Percentiles rank a stretch among this genome's conserved stretches.
phyloP scores from a whole-genome alignment of 371 early-diverging fungal species.

The Vittaforma corneae region DNA sequence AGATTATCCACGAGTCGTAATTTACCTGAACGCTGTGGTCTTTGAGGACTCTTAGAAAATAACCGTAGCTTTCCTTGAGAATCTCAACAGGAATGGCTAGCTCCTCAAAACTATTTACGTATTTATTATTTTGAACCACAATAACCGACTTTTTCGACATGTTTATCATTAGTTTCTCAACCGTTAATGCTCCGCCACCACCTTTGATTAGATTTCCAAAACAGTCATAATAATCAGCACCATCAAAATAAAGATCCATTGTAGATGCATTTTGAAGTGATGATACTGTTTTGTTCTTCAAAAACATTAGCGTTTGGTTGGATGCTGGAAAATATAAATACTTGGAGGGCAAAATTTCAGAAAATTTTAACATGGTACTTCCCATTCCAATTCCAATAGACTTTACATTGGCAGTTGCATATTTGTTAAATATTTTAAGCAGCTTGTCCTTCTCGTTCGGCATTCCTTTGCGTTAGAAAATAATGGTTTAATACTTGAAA shows the following conservation, averaged over 20 bases:
- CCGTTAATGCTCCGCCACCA: slow-evolving; percentile 46
- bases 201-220: slow-evolving; percentile 52
- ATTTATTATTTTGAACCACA: slow-evolving; percentile 45
- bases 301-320: slow-evolving; percentile 1
- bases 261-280: neutral
- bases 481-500: too few species aligned
- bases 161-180: slow-evolving; percentile 46
- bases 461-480: too few species aligned
- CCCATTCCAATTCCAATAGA: slow-evolving; percentile 51
- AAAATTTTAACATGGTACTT: slow-evolving; percentile 35
- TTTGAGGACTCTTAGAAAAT: slow-evolving; percentile 6
- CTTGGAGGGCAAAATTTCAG: neutral
- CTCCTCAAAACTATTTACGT: slow-evolving; percentile 33
- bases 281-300: neutral
- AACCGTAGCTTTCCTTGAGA: slow-evolving; percentile 10
- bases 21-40: slow-evolving; percentile 1
- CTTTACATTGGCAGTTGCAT: neutral
- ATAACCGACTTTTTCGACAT: slow-evolving; percentile 40
- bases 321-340: slow-evolving; percentile 27
- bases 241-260: slow-evolving; percentile 57
- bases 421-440: slow-evolving; percentile 12
- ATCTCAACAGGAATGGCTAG: slow-evolving; percentile 52
- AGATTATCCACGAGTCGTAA: neutral
- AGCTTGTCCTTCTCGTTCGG: too few species aligned
- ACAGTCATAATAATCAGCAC: slow-evolving; percentile 51